phyloP scores from a whole-genome alignment of 768 basidiomycete genomes.

The Tricholoma sp. region DNA sequence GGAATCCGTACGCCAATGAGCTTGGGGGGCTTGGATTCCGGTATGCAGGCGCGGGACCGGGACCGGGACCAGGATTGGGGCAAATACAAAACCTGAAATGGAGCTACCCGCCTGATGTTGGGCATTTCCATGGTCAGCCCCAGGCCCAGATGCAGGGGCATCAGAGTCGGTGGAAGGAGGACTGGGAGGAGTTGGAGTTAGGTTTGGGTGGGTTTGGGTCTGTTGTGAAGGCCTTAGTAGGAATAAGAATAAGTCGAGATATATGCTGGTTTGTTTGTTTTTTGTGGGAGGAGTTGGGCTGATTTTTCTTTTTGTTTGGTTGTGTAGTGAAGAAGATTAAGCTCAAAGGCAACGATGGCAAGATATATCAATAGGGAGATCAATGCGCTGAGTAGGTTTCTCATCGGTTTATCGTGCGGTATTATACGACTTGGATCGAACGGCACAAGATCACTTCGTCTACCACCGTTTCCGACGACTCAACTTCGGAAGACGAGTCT shows the following conservation, averaged over 20 bases:
- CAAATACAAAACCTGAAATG: neutral
- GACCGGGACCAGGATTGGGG: neutral
- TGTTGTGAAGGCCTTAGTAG: constrained; percentile 93
- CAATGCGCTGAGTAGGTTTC: constrained; percentile 80
- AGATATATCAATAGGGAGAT: constrained; percentile 92
- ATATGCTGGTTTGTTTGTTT: constrained; percentile 54
- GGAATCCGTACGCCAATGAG: constrained; percentile 48
- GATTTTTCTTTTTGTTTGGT: neutral
- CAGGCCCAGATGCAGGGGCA: constrained; percentile 33
- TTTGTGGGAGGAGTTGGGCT: neutral
- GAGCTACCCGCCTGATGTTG: constrained; percentile 62
- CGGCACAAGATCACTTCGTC: constrained; percentile 35
- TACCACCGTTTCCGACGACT: constrained; percentile 50
- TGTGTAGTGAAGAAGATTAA: constrained; percentile 81
- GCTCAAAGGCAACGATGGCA: constrained; percentile 76
- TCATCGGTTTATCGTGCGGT: constrained; percentile 88
- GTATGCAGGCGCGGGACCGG: no score
- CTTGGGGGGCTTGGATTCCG: constrained; percentile 27
- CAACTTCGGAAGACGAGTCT: constrained; percentile 32
- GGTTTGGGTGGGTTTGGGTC: constrained; percentile 87
- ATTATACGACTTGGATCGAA: constrained; percentile 91
- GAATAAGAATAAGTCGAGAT: constrained; percentile 80
- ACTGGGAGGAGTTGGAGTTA: constrained; percentile 93
- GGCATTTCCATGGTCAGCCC: constrained; percentile 48
- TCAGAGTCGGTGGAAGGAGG: constrained; percentile 82